Base-by-base conservation (phyloP, 1,284 basidiomycete species). In the Ganoderma multipileum region DNA sequence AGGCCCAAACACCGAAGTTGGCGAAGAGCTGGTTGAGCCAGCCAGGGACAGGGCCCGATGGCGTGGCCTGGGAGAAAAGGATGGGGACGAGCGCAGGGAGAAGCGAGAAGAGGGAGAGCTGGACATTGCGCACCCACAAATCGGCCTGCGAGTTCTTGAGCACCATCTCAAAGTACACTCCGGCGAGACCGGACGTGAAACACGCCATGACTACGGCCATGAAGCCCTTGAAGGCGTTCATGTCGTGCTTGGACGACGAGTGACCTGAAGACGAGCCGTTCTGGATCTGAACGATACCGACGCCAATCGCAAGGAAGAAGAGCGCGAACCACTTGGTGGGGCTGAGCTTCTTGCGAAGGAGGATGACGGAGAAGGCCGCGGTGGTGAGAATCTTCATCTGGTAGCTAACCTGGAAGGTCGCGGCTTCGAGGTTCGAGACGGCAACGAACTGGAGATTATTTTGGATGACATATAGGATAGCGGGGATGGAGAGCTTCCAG, bases 381-480 rank as follows among this genome's bases (percentile, higher is more conserved):
- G 96, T 98, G 38, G 96, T 98, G 72, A 98, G 87, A 76, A 98
- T 97, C 83, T 97, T 96, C 94, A 96, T 95, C 82, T 96, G 95
- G 80, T 96, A 96, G 36, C 92, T 93, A 72, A 96, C 94, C 76
- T 95, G 94, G 83, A 97, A 98, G 4, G 95, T 95, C 14, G 96
- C 95, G 58, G 95, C 95, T 68, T 95, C 94, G 65, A 98, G 87
- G 82, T 98, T 96, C 65, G 90, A 89, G 42, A 95, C 93, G 33
- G 97, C 97, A 67, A 97, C 93, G 81, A 96, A 98, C 81, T 98
- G 97, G 28, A 98, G 88, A 74, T 95, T 94, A 83, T 98, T 98
- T 81, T 98, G 96, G 63, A 97, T 87, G 73, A 97, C 95, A 74
- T 98, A 98, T 73, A 98, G 91, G 68, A 97, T 88, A 16, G 96